Evolutionary conservation across 768 basidiomycete genomes (phyloP), one percentile per base, ranked within the genome.

Genomic region (Leccinum obscurum): DNA sequence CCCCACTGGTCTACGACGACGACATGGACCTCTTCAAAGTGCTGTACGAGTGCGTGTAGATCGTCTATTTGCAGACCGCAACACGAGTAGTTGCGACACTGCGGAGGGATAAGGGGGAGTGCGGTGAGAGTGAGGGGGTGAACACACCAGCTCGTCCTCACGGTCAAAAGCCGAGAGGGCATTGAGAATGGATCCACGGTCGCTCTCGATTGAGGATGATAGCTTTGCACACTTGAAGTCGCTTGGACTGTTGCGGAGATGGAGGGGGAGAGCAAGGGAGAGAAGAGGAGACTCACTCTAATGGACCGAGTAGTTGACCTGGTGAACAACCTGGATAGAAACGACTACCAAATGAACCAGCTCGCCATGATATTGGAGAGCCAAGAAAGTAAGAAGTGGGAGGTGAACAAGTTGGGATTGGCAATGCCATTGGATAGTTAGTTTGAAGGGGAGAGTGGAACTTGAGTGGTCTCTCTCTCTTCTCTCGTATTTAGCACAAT

Each of bases 11-110:
- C 78, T 48, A 88, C 71, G 60, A 93, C 85, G 69, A 91, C 82
- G 71, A 95, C 90, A 71, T 96, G 94, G 52, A 87, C 86, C 61
- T 93, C 89, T 69, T 96, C 94, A 64, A 95, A 95, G 70, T 96
- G 94, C 74, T 95, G 92, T 3, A 96, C 83, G 11, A 96, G 86
- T 3, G 92, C 89, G 62, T 92, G 89, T 0, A 92, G 81, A 67
- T 92, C 89, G 34, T 82, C 80, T 17, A 93, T 81, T 63, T 87
- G 83, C 54, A 90, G 77, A 10, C 93, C 93, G 70, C 94, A 97
- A 76, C 95, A 97, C 1, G 87, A 86, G 77, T 94, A 97, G 72
- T 96, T 88, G 64, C 89, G 87, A 73, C 91, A 93, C 85, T 89
- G 22, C 7, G 60, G 52, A 28, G 3, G 34, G 60, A 37, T 63